Evolutionary conservation across 345 rosid genomes (phyloP).

Genomic region (Populus deltoides): DNA sequence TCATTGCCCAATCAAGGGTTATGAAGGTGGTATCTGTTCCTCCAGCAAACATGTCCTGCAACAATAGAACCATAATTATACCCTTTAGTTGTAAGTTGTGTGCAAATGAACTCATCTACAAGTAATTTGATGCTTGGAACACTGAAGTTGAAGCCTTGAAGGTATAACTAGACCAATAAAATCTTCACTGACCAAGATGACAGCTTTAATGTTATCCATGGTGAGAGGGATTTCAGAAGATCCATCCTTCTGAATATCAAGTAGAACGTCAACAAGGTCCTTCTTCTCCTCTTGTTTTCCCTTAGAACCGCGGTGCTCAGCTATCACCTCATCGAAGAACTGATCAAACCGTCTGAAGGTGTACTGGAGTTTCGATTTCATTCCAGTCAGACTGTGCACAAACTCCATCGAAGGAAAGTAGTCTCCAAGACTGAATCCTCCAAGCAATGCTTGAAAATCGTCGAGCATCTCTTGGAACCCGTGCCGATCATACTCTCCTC

Average conservation of each 20-base stretch:
- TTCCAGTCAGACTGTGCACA: conserved; percentile 20
- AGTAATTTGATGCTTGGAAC: not conserved
- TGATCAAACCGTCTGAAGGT: conserved; percentile 15
- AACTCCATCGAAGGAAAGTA: conserved; percentile 28
- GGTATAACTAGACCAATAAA: not conserved
- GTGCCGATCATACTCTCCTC: conserved; percentile 31
- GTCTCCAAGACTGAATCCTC: conserved; percentile 29
- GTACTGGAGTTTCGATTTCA: conserved; percentile 16
- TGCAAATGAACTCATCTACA: not conserved
- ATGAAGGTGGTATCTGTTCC: conserved; percentile 26
- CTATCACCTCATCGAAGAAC: conserved; percentile 21
- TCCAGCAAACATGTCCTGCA: conserved; percentile 29
- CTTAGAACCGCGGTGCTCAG: conserved; percentile 13
- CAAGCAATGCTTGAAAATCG: conserved; percentile 29
- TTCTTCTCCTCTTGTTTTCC: conserved; percentile 6
- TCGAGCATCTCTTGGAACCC: conserved; percentile 52
- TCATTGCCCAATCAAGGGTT: conserved; percentile 28
- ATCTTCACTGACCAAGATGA: conserved; percentile 19
- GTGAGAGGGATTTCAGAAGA: conserved; percentile 14
- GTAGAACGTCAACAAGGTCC: conserved; percentile 23
- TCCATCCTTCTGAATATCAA: conserved; percentile 17
- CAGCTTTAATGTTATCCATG: conserved; percentile 23
- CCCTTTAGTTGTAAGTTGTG: not conserved
- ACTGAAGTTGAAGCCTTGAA: not conserved
- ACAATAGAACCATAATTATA: not conserved